Evolutionary conservation across 305 asterid species (phyloP), one percentile per base, ranked within the genome.

Genomic region (Ajuga reptans): DNA sequence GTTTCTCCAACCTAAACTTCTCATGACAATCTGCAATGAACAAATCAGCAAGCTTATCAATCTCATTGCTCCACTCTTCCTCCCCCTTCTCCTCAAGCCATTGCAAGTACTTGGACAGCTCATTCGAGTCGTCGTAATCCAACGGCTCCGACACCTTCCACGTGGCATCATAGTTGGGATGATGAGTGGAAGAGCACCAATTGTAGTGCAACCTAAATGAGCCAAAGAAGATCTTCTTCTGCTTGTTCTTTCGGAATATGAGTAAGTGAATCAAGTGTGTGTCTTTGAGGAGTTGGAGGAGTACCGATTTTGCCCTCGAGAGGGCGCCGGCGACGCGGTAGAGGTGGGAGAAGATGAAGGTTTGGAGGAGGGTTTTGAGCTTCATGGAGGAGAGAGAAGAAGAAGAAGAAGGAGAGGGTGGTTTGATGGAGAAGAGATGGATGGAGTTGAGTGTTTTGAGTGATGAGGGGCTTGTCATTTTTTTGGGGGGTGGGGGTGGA

Each of bases 21-120:
- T 91, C 96, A 76, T 91, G 93, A 74, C 88, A 87, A 58, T 80
- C 78, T 0, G 95, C 95, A 61, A 91, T 91, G 86, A 91, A 91
- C 90, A 86, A 69, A 72, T 91, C 97, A 29, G 97, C 97, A 1
- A 89, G 89, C 75, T 63, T 77, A 63, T 91, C 97, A 56, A 91
- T 91, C 50, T 91, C 96, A 72, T 85, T 70, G 9, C 54, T 39
- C 3, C 79, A 67, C 3, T 76, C 74, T 7, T 67, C 46, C 21
- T 65, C 67, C 6, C 74, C 83, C 39, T 79, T 84, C 66, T 88
- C 92, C 78, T 88, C 96, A n/a, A 91, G 95, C 96, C 97, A 88
- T 9, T 81, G 84, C 67, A 91, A 77, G 80, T 91, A 88, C 58
- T 75, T 75, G 2, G 88, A 78, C 4, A 91, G 92, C 73, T 85